These are phyloP conservation scores for Penicillium angulare DNA, from an alignment of 495 filamentous ascomycete species.

Conservation along the genomic window DNA sequence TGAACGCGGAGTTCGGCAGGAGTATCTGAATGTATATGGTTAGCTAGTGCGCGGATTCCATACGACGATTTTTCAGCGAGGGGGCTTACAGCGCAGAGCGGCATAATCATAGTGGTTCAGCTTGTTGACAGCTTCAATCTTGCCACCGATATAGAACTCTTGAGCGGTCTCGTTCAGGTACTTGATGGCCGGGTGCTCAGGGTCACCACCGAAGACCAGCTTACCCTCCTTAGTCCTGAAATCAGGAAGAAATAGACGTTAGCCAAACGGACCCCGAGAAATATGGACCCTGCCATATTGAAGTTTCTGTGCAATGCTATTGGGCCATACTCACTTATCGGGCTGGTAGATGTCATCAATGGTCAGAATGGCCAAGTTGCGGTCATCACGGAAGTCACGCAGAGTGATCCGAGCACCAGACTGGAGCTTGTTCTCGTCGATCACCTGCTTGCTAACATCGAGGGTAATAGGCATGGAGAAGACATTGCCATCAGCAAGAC, in stretches of 20 bases:
- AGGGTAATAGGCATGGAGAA: constrained; percentile 98
- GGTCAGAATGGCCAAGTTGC: constrained; percentile 91
- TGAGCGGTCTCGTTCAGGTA: constrained; percentile 77
- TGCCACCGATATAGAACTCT: constrained; percentile 93
- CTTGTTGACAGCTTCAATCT: constrained; percentile 89
- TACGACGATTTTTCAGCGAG: too few relatives aligned
- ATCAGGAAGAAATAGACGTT: constrained; percentile 35
- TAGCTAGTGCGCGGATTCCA: too few relatives aligned
- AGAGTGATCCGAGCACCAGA: constrained; percentile 79
- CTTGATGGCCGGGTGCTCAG: constrained; percentile 87
- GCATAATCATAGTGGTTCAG: constrained; percentile 99
- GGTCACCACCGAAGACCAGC: constrained; percentile 92
- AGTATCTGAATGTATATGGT: constrained; percentile 57
- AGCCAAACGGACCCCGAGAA: constrained; percentile 27
- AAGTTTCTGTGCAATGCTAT: not conserved
- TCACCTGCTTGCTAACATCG: constrained; percentile 71
- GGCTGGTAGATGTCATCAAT: constrained; percentile 95
- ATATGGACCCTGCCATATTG: constrained; percentile 5
- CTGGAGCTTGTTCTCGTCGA: constrained; percentile 71
- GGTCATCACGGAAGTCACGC: constrained; percentile 93
- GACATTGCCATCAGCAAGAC: constrained; percentile 84
- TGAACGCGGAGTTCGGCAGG: constrained; percentile 92
- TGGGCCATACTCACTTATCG: constrained; percentile 69
- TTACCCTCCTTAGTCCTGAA: constrained; percentile 79
- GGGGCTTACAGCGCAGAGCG: constrained; percentile 79